phyloP scores from a whole-genome alignment of 257 asterid species.

The Solanum habrochaites region DNA sequence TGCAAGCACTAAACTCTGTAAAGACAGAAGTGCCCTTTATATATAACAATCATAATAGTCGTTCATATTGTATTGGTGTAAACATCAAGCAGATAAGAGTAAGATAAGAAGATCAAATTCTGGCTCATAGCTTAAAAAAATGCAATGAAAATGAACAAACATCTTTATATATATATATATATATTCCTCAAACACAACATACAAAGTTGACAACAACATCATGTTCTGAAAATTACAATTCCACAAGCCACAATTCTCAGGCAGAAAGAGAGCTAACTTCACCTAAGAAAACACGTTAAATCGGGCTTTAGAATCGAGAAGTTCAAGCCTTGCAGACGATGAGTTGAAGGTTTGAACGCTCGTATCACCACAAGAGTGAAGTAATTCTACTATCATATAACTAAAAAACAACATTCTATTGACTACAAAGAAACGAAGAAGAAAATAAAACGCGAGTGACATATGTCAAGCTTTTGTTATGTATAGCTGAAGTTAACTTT shows the following conservation, averaged over 20 bases:
- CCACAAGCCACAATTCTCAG: neutral
- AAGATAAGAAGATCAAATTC: neutral
- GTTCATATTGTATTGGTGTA: neutral
- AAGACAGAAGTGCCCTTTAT: no score
- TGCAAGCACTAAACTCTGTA: no score
- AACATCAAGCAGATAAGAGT: neutral
- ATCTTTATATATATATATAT: neutral
- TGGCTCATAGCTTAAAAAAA: neutral
- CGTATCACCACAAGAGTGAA: neutral
- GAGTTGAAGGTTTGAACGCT: neutral
- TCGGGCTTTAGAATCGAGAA: neutral
- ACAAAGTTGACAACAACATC: neutral
- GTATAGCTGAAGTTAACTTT: neutral
- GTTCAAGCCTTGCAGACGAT: neutral
- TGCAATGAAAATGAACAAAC: neutral
- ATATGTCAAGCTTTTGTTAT: constrained; percentile 5
- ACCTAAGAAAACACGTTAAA: neutral
- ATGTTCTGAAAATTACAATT: constrained; percentile 2
- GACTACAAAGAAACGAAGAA: neutral
- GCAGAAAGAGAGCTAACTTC: neutral
- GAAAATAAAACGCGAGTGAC: neutral
- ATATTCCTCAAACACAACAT: constrained; percentile 5
- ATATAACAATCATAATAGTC: neutral
- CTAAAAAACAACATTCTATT: constrained; percentile 3
- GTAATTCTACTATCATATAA: neutral